These are phyloP conservation scores for Plasmodium reichenowi DNA, from an alignment of 169 alveolate genomes.

Conservation along the genomic window DNA sequence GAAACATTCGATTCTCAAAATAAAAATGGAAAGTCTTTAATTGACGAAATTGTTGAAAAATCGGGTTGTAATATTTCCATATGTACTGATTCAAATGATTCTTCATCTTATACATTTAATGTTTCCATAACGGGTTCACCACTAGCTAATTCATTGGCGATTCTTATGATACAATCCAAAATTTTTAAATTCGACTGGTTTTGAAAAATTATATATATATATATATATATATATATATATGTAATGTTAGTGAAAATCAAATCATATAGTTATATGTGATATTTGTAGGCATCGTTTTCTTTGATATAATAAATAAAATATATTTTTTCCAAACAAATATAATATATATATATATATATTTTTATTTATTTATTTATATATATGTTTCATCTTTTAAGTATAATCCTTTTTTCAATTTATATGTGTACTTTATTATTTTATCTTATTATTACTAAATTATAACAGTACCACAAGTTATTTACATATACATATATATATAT, in stretches of 20 bases:
- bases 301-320: too few relatives aligned
- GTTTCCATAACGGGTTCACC: constrained; percentile 75
- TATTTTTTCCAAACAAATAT: too few relatives aligned
- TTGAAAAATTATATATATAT: neutral
- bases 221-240: neutral
- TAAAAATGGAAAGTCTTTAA: constrained; percentile 70
- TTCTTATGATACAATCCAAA: constrained; percentile 70
- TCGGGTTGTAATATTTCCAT: constrained; percentile 69
- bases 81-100: constrained; percentile 72
- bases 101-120: constrained; percentile 68
- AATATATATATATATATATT: too few relatives aligned
- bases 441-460: neutral
- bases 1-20: constrained; percentile 72
- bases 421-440: neutral
- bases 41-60: constrained; percentile 65
- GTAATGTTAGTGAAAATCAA: neutral
- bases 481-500: constrained; percentile 1
- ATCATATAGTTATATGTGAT: too few relatives aligned
- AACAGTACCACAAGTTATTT: neutral
- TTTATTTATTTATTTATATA: neutral
- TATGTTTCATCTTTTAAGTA: neutral
- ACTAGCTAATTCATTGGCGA: constrained; percentile 53
- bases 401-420: neutral
- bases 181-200: constrained; percentile 74
- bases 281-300: too few relatives aligned